Base-by-base conservation (phyloP, 2,329 filamentous ascomycete species). In the Botrytis cinerea region DNA sequence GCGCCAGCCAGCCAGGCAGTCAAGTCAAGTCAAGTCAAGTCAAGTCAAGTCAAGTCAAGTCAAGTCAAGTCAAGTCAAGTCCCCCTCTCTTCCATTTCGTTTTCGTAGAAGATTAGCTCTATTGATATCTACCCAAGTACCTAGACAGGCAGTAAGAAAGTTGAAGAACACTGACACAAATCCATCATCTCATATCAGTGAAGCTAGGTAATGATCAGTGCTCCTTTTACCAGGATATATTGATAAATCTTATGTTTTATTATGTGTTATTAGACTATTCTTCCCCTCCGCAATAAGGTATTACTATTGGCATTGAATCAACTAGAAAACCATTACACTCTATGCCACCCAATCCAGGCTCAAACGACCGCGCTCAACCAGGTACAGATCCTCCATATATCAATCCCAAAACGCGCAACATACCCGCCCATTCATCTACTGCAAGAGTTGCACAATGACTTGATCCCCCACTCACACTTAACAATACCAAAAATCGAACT, bases 381-480 rank as follows among this genome's bases (percentile, higher is more conserved):
- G 57, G 16, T 35, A 28, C 14, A 57, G 35, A 43, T 57, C 48
- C 66, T 46, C 48, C 38, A 68, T 16, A 68, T 32, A 57, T 68
- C 35, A 51, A 68, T 68, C 66, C 48, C 66, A 68, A 68, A 68
- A 68, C 48, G 35, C 48, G 48, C 66, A 14, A 32, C 3, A 51
- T 45, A 22, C 32, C 35, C 66, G 40, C 38, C 66, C 38, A 38
- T n/a, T 38, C 48, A 16, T 9, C n/a, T n/a, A n/a, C 48, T 22
- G 18, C 66, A 14, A 68, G 38, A 68, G 54, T 43, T 68, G 25
- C 48, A 32, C 25, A 40, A 54, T 32, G 38, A 32, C n/a, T 25
- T 43, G 4, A 57, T 45, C 12, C 6, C 6, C n/a, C 38, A 25
- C n/a, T 35, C 1, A 25, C 66, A 4, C 35, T 43, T 22, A 43